Conservation (phyloP, 208 protist species). For the Blechomonas ayalai region DNA sequence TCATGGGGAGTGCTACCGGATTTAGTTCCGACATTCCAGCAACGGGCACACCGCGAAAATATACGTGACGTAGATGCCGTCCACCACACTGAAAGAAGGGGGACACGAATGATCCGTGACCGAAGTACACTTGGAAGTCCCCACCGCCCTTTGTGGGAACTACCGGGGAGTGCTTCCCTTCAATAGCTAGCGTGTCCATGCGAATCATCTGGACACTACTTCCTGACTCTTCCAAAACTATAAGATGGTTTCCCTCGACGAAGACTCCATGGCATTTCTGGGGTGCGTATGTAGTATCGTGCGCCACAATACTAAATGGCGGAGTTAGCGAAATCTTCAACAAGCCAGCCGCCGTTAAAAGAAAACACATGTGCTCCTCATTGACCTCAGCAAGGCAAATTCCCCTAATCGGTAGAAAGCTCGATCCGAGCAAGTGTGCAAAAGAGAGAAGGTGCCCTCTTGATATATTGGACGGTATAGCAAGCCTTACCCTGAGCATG, state of each 20-base stretch:
- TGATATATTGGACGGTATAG: conserved; percentile 21
- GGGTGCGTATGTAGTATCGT: conserved; percentile 13
- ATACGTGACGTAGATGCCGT: conserved; percentile 18
- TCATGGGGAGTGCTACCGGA: conserved; percentile 33
- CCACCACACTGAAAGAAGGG: background rate
- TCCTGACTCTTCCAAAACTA: conserved; percentile 27
- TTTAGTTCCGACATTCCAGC: conserved; percentile 30
- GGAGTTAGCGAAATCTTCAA: conserved; percentile 14
- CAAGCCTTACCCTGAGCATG: conserved; percentile 31
- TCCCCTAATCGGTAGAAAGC: conserved; percentile 16
- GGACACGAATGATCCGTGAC: conserved; percentile 7
- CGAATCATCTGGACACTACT: conserved; percentile 39
- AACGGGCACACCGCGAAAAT: conserved; percentile 10
- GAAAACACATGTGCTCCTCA: background rate
- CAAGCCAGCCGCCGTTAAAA: conserved; percentile 15
- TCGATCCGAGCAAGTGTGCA: conserved; percentile 19
- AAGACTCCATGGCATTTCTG: conserved; percentile 23
- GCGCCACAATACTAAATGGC: conserved; percentile 13
- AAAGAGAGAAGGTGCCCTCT: conserved; percentile 42
- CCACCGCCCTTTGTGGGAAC: background rate
- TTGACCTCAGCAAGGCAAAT: conserved; percentile 13
- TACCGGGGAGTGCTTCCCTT: conserved; percentile 9
- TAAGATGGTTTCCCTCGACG: conserved; percentile 31
- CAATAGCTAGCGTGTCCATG: conserved; percentile 29
- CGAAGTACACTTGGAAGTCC: conserved; percentile 5